Conservation (phyloP, 345 rosid species). For the Syzygium jambos region DNA sequence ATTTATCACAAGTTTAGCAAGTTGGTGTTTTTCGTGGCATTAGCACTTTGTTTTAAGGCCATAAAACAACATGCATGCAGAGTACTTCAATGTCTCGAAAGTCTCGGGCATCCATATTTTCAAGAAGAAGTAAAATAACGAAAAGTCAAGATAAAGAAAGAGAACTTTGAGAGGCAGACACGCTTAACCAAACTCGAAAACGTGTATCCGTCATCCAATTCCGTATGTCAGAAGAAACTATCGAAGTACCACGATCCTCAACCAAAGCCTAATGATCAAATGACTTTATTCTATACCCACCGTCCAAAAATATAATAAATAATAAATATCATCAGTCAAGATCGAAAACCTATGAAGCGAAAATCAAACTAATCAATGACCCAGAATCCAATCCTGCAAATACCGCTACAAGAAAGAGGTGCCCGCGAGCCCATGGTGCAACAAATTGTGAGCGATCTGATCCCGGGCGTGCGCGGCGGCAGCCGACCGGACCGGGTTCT, state of each 20-base stretch:
- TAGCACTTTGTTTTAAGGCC: no score
- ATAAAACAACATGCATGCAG: no score
- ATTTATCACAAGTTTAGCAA: no score
- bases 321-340: not conserved
- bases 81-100: no score
- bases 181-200: not conserved
- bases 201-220: not conserved
- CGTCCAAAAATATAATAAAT: not conserved
- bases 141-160: not conserved
- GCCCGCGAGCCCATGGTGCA: constrained; percentile 26
- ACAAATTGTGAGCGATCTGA: constrained; percentile 38
- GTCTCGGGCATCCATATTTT: not conserved
- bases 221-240: not conserved
- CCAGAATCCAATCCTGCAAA: not conserved
- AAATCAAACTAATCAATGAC: not conserved
- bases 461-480: constrained; percentile 30
- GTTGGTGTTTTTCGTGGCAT: no score
- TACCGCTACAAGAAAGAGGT: not conserved
- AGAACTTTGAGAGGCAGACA: not conserved
- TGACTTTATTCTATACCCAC: not conserved
- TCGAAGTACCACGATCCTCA: not conserved
- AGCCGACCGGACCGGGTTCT: constrained; percentile 17
- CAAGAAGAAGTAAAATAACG: not conserved
- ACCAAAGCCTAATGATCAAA: not conserved
- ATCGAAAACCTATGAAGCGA: not conserved